A percentile compares a stretch with the other conserved stretches of the same genome.
phyloP scores from a whole-genome alignment of 768 basidiomycete species.

The Hygrophorus pudorinus region DNA sequence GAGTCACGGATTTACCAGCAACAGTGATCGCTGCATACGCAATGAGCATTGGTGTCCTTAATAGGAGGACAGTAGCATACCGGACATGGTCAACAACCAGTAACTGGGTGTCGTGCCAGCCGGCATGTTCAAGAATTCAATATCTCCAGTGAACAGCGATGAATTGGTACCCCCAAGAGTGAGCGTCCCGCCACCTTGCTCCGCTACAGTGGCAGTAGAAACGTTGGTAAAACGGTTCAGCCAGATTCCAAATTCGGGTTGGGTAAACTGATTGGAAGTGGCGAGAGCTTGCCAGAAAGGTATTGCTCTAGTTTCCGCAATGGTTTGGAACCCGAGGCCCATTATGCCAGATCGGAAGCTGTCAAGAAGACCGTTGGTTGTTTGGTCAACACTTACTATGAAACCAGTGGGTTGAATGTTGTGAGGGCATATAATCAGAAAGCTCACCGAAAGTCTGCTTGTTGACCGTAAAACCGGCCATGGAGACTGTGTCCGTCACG shows the following conservation, averaged over 20 bases:
- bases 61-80: constrained; percentile 25
- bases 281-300: constrained; percentile 63
- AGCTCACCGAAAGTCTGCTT: constrained; percentile 46
- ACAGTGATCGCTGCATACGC: constrained; percentile 44
- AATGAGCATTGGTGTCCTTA: constrained; percentile 1
- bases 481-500: constrained; percentile 49
- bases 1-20: constrained; percentile 35
- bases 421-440: too few relatives aligned
- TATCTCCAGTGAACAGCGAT: constrained; percentile 52
- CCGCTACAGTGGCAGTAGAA: constrained; percentile 18
- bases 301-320: constrained; percentile 41
- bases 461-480: constrained; percentile 52
- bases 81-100: constrained; percentile 51
- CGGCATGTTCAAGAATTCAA: constrained; percentile 54
- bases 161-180: constrained; percentile 63
- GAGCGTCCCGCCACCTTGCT: constrained; percentile 51
- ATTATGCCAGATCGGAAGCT: constrained; percentile 58
- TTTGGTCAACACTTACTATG: constrained; percentile 48
- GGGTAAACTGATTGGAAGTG: constrained; percentile 28
- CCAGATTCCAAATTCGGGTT: constrained; percentile 56
- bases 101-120: constrained; percentile 27
- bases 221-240: constrained; percentile 42
- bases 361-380: constrained; percentile 37
- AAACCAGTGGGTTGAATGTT: not conserved
- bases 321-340: constrained; percentile 59